phyloP scores from a whole-genome alignment of 108 stramenopile species.

The Hondaea fermentalgiana region DNA sequence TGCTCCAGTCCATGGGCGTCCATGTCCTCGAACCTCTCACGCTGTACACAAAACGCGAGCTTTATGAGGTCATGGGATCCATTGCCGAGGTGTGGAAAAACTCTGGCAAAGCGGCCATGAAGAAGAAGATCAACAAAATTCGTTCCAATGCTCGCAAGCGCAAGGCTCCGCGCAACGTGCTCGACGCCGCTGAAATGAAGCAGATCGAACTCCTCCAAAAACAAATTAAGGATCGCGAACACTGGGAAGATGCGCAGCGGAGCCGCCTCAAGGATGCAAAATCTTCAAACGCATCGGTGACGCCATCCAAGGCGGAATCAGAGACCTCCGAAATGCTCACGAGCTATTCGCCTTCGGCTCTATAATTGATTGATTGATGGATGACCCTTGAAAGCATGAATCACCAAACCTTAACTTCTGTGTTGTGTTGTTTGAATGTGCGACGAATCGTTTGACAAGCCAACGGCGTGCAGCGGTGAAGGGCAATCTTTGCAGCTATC shows the following conservation, averaged over 20 bases:
- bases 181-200: not conserved
- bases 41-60: not conserved
- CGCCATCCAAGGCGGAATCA: too few relatives aligned
- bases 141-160: not conserved
- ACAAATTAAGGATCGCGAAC: not conserved
- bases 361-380: too few relatives aligned
- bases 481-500: too few relatives aligned
- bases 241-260: not conserved
- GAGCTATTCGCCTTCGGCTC: too few relatives aligned
- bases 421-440: too few relatives aligned
- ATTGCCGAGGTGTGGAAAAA: constrained; percentile 16
- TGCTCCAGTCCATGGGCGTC: not conserved
- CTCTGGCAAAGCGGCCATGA: constrained; percentile 5
- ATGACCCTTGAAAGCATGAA: too few relatives aligned
- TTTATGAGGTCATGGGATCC: constrained; percentile 1
- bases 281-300: too few relatives aligned
- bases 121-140: constrained; percentile 10
- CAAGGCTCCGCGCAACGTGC: not conserved
- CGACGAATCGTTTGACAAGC: too few relatives aligned
- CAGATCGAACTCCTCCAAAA: not conserved
- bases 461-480: too few relatives aligned
- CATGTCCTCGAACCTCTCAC: not conserved
- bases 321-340: too few relatives aligned
- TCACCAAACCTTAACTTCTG: too few relatives aligned
- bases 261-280: not conserved